Base-by-base conservation (phyloP, 805 yeast species). In the Wickerhamia fluorescens region DNA sequence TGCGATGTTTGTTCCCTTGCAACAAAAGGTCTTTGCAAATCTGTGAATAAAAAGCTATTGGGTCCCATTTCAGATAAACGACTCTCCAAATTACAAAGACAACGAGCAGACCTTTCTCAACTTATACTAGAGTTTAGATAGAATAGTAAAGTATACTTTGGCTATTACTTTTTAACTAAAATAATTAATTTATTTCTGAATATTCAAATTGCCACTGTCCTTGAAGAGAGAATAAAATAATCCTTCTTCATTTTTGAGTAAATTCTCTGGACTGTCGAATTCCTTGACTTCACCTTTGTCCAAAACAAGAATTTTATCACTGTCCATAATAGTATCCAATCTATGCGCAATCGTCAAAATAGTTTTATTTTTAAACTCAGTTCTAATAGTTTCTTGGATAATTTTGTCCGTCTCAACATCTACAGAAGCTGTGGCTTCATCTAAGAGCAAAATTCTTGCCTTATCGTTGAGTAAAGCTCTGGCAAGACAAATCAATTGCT, bases 261-360 rank as follows among this genome's bases (percentile, higher is more conserved):
- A 52, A 14, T 49, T 58, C 4, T 50, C 51, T 0, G 95, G 95
- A 2, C 77, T 40, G 38, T 81, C 96, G 53, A 83, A 82, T 53
- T 87, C 96, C 25, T 68, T 71, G 13, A 86, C 73, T 41, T 67
- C 64, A 11, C 96, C 96, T 20, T 65, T 66, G 28, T 80, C 85
- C 39, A 87, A 58, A 2, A 84, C 88, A 29, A 86, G 62, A 15
- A 87, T 79, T 34, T 73, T 69, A 51, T 87, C 96, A 26, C 51
- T 42, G 33, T 49, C 56, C 44, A 49, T 36, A 24, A 50, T 45
- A 3, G 56, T 49, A 17, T 49, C 56, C 11, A 50, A 35, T 14
- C 56, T 35, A 27, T 50, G 56, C 2, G 56, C 56, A 26, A 50
- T 50, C 5, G 56, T 50, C 25, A 50, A 39, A 15, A 50, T 46